A percentile compares a stretch with the other conserved stretches of the same genome.
phyloP scores from a whole-genome alignment of 192 early-diverging fungal genomes.

The Jimgerdemannia lactiflua region DNA sequence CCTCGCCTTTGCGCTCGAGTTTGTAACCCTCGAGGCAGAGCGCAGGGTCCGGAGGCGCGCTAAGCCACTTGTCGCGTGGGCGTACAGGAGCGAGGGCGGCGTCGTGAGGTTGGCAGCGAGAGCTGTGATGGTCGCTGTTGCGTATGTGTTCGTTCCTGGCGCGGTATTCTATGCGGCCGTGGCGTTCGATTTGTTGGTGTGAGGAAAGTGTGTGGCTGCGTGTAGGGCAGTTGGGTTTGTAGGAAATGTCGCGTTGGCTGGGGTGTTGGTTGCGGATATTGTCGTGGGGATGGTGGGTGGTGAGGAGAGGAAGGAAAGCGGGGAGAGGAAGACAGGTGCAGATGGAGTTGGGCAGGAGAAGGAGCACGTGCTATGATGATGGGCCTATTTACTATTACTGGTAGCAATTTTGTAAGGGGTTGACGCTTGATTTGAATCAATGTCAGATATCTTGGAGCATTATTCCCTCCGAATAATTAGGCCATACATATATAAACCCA shows the following conservation, averaged over 20 bases:
- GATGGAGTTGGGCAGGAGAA: not conserved
- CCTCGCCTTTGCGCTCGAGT: not conserved
- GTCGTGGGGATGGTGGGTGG: not conserved
- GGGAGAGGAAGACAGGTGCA: not conserved
- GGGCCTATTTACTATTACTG: no score
- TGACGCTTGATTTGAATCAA: no score
- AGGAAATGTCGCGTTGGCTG: constrained; percentile 19
- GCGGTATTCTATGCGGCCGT: not conserved
- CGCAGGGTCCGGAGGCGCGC: no score
- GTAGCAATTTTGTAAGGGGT: no score
- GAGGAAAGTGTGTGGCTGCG: constrained; percentile 16
- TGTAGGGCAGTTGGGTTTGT: constrained; percentile 27
- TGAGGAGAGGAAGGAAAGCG: not conserved
- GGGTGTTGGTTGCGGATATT: constrained; percentile 13
- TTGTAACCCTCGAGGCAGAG: not conserved
- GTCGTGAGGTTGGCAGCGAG: no score
- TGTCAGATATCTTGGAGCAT: no score
- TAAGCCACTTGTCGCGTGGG: no score
- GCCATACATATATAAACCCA: no score
- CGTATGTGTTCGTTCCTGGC: not conserved
- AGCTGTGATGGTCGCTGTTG: not conserved
- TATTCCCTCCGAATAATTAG: no score
- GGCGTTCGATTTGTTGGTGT: constrained; percentile 40
- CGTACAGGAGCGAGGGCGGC: no score
- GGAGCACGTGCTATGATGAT: constrained; percentile 10